Conservation (phyloP, 768 basidiomycete species). For the Hirschioporus abietinus region DNA sequence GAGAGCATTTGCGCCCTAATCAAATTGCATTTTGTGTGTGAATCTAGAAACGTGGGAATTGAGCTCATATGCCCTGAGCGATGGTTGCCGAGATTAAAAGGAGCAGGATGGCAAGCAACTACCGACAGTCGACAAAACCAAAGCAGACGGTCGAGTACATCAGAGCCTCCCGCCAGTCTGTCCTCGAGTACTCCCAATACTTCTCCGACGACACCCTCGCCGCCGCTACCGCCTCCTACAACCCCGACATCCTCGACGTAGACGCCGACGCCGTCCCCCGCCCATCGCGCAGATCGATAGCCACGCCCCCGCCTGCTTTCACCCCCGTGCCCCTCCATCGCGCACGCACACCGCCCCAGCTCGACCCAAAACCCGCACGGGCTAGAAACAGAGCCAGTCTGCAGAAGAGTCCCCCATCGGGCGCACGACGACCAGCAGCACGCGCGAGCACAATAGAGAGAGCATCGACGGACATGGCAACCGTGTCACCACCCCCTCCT, state of each 20-base stretch:
- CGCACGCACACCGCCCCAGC: slow-evolving; percentile 21
- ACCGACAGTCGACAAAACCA: slow-evolving; percentile 2
- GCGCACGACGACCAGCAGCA: slow-evolving; percentile 27
- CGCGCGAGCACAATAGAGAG: slow-evolving; percentile 53
- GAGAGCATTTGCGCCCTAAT: too few species aligned
- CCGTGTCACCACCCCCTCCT: slow-evolving; percentile 54
- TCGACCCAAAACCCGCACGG: slow-evolving; percentile 29
- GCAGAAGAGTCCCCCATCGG: neutral
- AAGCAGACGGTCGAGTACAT: slow-evolving; percentile 62
- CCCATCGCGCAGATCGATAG: slow-evolving; percentile 25
- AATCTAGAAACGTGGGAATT: too few species aligned
- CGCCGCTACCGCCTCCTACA: slow-evolving; percentile 38
- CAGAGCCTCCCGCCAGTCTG: slow-evolving; percentile 66
- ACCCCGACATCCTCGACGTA: slow-evolving; percentile 30
- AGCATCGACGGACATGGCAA: slow-evolving; percentile 27
- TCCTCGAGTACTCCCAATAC: slow-evolving; percentile 73
- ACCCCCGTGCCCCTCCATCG: slow-evolving; percentile 8
- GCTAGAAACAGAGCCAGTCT: slow-evolving; percentile 59
- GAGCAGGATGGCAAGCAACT: neutral
- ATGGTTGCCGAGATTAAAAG: too few species aligned
- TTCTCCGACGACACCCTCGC: slow-evolving; percentile 58
- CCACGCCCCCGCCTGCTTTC: slow-evolving; percentile 11
- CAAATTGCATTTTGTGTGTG: too few species aligned
- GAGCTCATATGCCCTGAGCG: too few species aligned
- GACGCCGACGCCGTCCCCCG: slow-evolving; percentile 37